Evolutionary conservation across 2,329 filamentous ascomycete genomes (phyloP), one percentile per base, ranked within the genome.

Genomic region (Orbilia blumenaviensis): DNA sequence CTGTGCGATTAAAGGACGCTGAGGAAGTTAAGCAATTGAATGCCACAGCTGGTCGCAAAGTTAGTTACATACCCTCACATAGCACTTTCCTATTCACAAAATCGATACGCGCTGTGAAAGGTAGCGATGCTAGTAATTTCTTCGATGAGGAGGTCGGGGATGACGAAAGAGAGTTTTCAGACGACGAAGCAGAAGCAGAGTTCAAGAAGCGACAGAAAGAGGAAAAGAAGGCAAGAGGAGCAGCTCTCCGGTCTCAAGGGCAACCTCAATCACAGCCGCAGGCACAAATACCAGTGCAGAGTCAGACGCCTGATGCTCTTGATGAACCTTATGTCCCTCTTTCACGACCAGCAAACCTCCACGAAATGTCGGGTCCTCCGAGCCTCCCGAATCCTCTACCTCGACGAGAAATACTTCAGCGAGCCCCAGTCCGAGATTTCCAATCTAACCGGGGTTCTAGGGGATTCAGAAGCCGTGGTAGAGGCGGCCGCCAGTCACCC

Each of bases 91-190:
- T 97, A 66, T 95, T 97, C 81, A 97, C 94, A 0, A 88, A 95
- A 82, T 89, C 90, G 5, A 85, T 98, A 69, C 91, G 91, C 82
- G 87, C 86, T 62, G 82, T 91, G 80, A 98, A 96, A 84, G 93
- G 93, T 74, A 95, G 93, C 8, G 95, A 99, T 83, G 94, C 95
- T 7, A 96, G 93, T 61, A 98, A 98, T 81, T 87, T 97, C 66
- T 91, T 97, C 82, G 95, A 98, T 79, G 95, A 99, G 82, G 94
- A 98, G 84, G 87, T 93, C 6, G 89, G 85, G 14, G 90, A 91
- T 32, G 92, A 96, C 38, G 94, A 98, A 82, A 88, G 93, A 79
- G 95, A 98, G 81, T 98, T 98, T 82, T 97, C 94, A 0, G 95
- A 99, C 79, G 95, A 99, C 80, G 95, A 99, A 83, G 91, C 92